Conservation (phyloP, 2,329 filamentous ascomycete species). For the Orbilia ellipsospora region DNA sequence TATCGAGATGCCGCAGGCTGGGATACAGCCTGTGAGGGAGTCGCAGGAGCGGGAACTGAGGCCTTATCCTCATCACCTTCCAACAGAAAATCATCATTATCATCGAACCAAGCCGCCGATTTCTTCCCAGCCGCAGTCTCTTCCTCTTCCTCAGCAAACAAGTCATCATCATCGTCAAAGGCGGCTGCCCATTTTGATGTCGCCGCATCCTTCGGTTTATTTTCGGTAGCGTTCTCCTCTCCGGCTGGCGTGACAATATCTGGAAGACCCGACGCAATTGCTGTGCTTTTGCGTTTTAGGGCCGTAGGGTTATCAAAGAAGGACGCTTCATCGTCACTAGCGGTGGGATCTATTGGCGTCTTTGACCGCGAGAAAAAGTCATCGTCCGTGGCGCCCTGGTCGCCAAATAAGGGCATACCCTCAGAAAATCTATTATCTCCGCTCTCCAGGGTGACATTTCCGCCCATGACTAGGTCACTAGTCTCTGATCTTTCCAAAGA, state of each 20-base stretch:
- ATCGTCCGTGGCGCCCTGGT: conserved; percentile 37
- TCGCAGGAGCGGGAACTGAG: conserved; percentile 58
- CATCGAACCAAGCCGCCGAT: conserved; percentile 74
- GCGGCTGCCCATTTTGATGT: conserved; percentile 72
- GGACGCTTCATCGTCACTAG: conserved; percentile 33
- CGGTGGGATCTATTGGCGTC: conserved; percentile 43
- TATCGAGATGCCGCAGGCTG: conserved; percentile 56
- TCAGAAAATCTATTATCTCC: conserved; percentile 40
- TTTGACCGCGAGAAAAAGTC: conserved; percentile 54
- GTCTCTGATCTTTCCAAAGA: conserved; percentile 40
- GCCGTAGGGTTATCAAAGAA: conserved; percentile 44
- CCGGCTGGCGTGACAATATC: background rate
- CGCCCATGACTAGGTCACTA: conserved; percentile 42
- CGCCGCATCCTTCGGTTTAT: conserved; percentile 15
- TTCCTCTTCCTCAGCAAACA: conserved; percentile 65
- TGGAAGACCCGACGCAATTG: conserved; percentile 24
- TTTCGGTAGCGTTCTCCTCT: background rate
- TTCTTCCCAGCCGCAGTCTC: conserved; percentile 66
- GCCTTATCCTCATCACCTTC: conserved; percentile 68
- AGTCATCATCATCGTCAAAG: conserved; percentile 74
- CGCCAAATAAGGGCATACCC: conserved; percentile 54
- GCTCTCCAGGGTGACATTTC: conserved; percentile 5
- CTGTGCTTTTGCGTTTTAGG: conserved; percentile 38
- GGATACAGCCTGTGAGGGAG: conserved; percentile 58
- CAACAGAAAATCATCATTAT: conserved; percentile 86